A percentile compares a stretch with the other conserved stretches of the same genome.
These are phyloP conservation scores for Solanum chiquidenum DNA, from an alignment of 257 asterid genomes.

Conservation along the genomic window DNA sequence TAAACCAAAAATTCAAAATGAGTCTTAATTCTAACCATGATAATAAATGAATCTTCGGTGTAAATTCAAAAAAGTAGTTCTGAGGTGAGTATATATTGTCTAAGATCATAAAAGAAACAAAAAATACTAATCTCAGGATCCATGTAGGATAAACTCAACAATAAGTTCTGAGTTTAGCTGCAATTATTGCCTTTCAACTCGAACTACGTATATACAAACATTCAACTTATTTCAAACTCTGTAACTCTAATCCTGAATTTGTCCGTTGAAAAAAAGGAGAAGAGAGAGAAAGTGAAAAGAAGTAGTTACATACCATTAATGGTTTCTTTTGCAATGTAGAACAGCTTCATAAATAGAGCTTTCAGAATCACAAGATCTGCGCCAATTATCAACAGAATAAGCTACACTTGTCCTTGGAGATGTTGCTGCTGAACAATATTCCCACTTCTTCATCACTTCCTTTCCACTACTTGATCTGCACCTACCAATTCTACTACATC, in stretches of 20 bases:
- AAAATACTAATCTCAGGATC: background rate
- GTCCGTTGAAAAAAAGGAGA: background rate
- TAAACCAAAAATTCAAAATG: background rate
- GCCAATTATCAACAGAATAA: conserved; percentile 50
- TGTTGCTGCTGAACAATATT: conserved; percentile 23
- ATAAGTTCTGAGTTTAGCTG: background rate
- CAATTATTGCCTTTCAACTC: background rate
- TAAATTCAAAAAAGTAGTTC: background rate
- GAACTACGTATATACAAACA: background rate
- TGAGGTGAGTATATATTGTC: no score
- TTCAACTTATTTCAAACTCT: background rate
- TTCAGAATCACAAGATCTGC: conserved; percentile 84
- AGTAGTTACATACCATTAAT: conserved; percentile 18
- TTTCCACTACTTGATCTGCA: conserved; percentile 15
- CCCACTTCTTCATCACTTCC: conserved; percentile 15
- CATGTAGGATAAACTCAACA: background rate
- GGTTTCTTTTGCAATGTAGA: conserved; percentile 79
- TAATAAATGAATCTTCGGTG: background rate
- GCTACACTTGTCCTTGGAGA: conserved; percentile 67
- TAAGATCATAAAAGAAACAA: background rate
- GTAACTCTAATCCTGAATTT: background rate
- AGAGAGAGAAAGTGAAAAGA: background rate
- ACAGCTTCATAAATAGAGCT: conserved; percentile 85
- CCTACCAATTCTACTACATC: conserved; percentile 4
- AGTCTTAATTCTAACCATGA: background rate